Percentiles rank a stretch among this genome's conserved stretches.
Evolutionary conservation across 129 eudicot species (phyloP).

Genomic region (Flaveria trinervia): DNA sequence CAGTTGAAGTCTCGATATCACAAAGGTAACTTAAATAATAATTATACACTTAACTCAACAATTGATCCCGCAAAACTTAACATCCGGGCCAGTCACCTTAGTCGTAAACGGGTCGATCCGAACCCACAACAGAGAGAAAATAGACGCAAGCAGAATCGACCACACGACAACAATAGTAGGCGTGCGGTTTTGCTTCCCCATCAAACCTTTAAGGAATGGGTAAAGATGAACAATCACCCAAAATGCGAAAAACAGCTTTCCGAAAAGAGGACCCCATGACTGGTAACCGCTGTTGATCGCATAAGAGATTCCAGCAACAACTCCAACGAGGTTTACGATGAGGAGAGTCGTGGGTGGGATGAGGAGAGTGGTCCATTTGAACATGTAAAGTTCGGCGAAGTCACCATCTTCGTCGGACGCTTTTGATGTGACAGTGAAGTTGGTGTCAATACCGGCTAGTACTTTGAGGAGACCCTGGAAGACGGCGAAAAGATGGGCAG

Average conservation of each 20-base stretch:
- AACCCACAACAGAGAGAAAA: slow-evolving; percentile 86
- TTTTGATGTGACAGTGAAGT: slow-evolving; percentile 89
- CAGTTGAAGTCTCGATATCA: slow-evolving; percentile 25
- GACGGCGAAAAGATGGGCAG: slow-evolving; percentile 82
- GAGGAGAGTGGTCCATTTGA: slow-evolving; percentile 89
- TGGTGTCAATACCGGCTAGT: slow-evolving; percentile 88
- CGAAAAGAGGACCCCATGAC: slow-evolving; percentile 92
- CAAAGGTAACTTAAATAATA: slow-evolving; percentile 23
- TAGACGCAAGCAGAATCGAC: slow-evolving; percentile 87
- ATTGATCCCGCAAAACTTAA: slow-evolving; percentile 73
- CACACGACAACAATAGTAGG: slow-evolving; percentile 84
- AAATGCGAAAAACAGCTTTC: slow-evolving; percentile 80
- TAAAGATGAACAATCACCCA: slow-evolving; percentile 97
- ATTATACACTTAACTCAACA: slow-evolving; percentile 42
- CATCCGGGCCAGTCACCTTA: slow-evolving; percentile 71
- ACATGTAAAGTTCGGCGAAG: slow-evolving; percentile 74
- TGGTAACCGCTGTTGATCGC: slow-evolving; percentile 90
- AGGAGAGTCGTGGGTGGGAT: slow-evolving; percentile 90
- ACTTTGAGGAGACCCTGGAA: slow-evolving; percentile 88
- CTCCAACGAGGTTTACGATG: slow-evolving; percentile 75
- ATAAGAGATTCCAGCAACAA: slow-evolving; percentile 80
- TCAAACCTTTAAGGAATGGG: slow-evolving; percentile 89
- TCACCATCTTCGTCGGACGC: slow-evolving; percentile 92
- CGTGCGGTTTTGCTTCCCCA: slow-evolving; percentile 92
- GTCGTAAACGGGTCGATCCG: slow-evolving; percentile 79